Base-by-base conservation (phyloP, 257 asterid species). In the Salvia miltiorrhiza region DNA sequence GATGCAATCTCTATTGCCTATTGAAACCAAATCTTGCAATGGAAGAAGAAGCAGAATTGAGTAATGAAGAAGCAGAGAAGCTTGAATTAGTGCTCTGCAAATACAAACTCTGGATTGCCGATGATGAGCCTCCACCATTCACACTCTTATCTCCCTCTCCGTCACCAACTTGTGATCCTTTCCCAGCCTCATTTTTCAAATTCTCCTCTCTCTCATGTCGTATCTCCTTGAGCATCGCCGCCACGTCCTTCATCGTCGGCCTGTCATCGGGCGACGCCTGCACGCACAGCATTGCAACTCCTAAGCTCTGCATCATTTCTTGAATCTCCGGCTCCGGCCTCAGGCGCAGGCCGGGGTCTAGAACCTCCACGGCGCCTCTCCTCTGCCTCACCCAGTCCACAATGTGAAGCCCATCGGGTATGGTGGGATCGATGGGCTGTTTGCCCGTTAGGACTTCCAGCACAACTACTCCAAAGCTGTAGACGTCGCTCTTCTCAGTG, bases 311-410 rank as follows among this genome's bases (percentile, higher is more conserved):
- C 82, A 81, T 80, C 94, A 90, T 88, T 68, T 90, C 93, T 63
- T 88, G 84, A 37, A 84, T 83, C 60, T 88, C 95, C 0, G 78
- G 62, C 60, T 86, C 86, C 0, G 94, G 87, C 74, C 86, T 70
- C 57, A 71, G 70, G 33, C 78, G 62, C 40, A 88, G 54, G 69
- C 83, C 60, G n/a, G 64, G 49, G 70, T 90, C 87, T 41, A 90
- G 33, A 7, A 90, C 82, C 30, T 88, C 95, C 0, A 44, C 67
- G 14, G 65, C 59, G 12, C 85, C 86, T 50, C 93, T 80, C 64
- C 77, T 88, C 65, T 81, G 86, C 80, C 93, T 81, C 70, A 88
- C 85, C 95, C 97, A 90, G 11, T 86, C 97, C 47, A 90, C 95
- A 20, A 88, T 90, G 84, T 90, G 95, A 24, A 81, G 76, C 44